These are phyloP conservation scores for Domatiomyces catenatus DNA, from an alignment of 2,329 filamentous ascomycete species.

Conservation along the genomic window DNA sequence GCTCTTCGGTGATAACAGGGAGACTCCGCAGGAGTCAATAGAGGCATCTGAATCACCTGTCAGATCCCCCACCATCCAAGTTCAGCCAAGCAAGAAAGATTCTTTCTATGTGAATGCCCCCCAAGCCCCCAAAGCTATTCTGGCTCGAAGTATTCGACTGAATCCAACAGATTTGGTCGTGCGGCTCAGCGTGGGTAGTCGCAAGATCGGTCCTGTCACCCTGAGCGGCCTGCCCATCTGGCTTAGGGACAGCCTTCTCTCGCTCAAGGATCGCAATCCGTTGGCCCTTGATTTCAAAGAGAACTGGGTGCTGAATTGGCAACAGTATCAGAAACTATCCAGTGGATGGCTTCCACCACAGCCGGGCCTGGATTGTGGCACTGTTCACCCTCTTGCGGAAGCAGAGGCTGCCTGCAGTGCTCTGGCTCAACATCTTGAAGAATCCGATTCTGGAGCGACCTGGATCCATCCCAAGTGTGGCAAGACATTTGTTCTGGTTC, in stretches of 20 bases:
- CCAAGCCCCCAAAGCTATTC: neutral
- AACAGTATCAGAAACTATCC: neutral
- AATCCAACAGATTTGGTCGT: slow-evolving; percentile 6
- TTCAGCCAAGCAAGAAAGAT: neutral
- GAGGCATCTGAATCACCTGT: neutral
- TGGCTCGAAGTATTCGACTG: neutral
- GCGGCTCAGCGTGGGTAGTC: slow-evolving; percentile 4
- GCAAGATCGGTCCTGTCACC: slow-evolving; percentile 10
- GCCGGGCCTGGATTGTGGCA: neutral
- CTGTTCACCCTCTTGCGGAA: slow-evolving; percentile 9
- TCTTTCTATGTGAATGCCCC: neutral
- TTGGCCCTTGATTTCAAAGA: slow-evolving; percentile 9
- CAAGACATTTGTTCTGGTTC: slow-evolving; percentile 7
- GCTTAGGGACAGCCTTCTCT: slow-evolving; percentile 5
- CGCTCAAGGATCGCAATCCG: slow-evolving; percentile 1
- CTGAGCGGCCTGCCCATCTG: slow-evolving; percentile 7
- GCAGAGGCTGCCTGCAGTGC: slow-evolving; percentile 1
- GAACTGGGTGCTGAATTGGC: slow-evolving; percentile 1
- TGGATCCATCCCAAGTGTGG: slow-evolving; percentile 11
- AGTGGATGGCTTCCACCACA: neutral
- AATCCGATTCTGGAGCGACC: slow-evolving; percentile 6
- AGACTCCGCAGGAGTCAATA: neutral
- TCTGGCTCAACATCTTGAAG: slow-evolving; percentile 9
- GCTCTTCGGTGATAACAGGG: neutral
- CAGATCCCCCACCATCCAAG: neutral